Base-by-base conservation (phyloP, 1,284 basidiomycete species). In the Pseudozyma thailandica region DNA sequence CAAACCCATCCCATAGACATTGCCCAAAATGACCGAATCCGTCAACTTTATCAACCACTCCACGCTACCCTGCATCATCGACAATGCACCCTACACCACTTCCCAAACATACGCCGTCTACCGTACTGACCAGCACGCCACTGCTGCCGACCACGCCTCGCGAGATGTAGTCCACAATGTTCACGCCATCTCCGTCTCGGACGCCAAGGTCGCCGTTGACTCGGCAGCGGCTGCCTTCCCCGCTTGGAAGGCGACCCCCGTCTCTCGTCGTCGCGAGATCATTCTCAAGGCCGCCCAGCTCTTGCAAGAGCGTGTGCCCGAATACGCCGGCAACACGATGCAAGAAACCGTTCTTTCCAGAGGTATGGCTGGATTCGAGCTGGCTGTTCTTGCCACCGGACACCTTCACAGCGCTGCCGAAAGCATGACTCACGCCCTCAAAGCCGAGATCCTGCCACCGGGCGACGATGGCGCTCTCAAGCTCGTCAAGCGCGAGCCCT, bases 41-140 rank as follows among this genome's bases (percentile, higher is more conserved):
- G 37, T 52, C 35, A 63, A 61, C 49, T 65, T 72, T 18, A 50
- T 65, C 54, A 39, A 31, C 39, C 26, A 42, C 16, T 4, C 13
- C 3, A 37, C 62, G 18, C 59, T 83, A 4, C 82, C 82, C 8
- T 76, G 75, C 56, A 69, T 78, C 50, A 45, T 83, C 56, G 62
- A 74, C 57, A 80, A 78, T 46, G 43, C 75, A 33, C 51, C 74
- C 12, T 75, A 59, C 37, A 54, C 50, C 15, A 73, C 71, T 6
- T 27, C 46, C 4, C 50, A 58, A n/a, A 75, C 72, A 3, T 83
- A 74, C 51, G 25, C 72, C 3, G 75, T 83, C 49, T 59, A 63
- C 27, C 69, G 69, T 13, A 66, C 58, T n/a, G 69, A 72, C 33
- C 58, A 61, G 20, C 57, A 57, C 6, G 41, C 62, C 30, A 5